phyloP scores from a whole-genome alignment of 225 moss, liverwort and hornwort genomes.

The Asterella californica region DNA sequence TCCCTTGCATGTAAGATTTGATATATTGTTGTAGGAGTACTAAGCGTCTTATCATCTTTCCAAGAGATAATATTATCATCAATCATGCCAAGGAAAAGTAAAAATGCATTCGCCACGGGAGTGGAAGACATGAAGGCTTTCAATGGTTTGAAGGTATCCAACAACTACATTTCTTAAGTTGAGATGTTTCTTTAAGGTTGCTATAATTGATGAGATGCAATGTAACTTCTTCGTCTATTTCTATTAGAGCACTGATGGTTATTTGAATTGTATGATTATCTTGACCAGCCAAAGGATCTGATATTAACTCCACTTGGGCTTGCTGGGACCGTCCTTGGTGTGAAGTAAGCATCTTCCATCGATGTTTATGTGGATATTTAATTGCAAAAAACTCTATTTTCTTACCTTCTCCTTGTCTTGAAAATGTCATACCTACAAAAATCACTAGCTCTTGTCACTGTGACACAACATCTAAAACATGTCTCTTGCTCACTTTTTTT shows the following conservation, averaged over 20 bases:
- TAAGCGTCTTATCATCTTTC: too few species aligned
- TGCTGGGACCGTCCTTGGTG: slow-evolving; percentile 37
- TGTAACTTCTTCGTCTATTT: too few species aligned
- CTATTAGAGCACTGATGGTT: not conserved
- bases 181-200: not conserved
- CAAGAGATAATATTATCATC: too few species aligned
- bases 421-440: too few species aligned
- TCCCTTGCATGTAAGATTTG: too few species aligned
- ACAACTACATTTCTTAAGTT: not conserved
- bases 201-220: not conserved
- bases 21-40: too few species aligned
- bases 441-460: too few species aligned
- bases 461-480: too few species aligned
- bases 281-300: slow-evolving; percentile 32
- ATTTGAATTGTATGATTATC: not conserved
- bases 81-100: slow-evolving; percentile 11
- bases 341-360: slow-evolving; percentile 32
- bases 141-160: slow-evolving; percentile 33
- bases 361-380: not conserved
- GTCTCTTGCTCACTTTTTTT: too few species aligned
- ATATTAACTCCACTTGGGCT: slow-evolving; percentile 36
- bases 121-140: slow-evolving; percentile 41
- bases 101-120: slow-evolving; percentile 23
- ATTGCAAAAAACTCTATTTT: not conserved
- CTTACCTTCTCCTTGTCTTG: not conserved